Conservation (phyloP, 257 asterid genomes). For the Primulina tabacum region DNA sequence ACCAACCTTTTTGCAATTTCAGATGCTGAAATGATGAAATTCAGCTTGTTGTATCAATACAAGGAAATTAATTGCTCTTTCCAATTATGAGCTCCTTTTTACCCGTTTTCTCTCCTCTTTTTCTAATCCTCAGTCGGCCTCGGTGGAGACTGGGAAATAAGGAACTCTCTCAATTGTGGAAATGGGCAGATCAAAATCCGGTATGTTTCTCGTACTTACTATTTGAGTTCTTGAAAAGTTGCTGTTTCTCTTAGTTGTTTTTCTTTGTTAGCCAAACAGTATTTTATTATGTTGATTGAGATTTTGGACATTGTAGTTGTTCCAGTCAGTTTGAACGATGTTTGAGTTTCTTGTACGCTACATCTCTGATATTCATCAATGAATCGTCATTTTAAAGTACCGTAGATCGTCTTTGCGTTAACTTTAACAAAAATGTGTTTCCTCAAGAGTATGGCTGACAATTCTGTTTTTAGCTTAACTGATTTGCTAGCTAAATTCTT, state of each 20-base stretch:
- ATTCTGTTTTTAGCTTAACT: no score
- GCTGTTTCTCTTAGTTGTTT: not conserved
- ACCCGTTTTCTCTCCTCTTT: conserved; percentile 14
- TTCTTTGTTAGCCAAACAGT: conserved; percentile 9
- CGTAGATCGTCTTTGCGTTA: no score
- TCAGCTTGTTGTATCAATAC: conserved; percentile 8
- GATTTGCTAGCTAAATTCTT: no score
- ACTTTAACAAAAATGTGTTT: no score
- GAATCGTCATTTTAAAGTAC: no score
- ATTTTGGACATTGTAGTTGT: conserved; percentile 17
- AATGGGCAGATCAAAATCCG: conserved; percentile 98
- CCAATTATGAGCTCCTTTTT: conserved; percentile 19
- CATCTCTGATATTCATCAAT: not conserved
- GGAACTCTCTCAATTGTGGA: conserved; percentile 93
- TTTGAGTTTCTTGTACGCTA: not conserved
- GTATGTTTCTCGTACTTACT: conserved; percentile 39
- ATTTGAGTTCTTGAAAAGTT: conserved; percentile 4
- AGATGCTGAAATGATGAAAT: not conserved
- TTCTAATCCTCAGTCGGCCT: conserved; percentile 55
- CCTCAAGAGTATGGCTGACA: no score
- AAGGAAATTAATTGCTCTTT: conserved; percentile 14
- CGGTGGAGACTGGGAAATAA: conserved; percentile 97
- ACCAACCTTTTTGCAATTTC: no score
- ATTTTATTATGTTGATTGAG: not conserved
- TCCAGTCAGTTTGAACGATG: conserved; percentile 13